These are phyloP conservation scores for Allantophomopsis cytisporea DNA, from an alignment of 2,329 filamentous ascomycete species.

Conservation along the genomic window DNA sequence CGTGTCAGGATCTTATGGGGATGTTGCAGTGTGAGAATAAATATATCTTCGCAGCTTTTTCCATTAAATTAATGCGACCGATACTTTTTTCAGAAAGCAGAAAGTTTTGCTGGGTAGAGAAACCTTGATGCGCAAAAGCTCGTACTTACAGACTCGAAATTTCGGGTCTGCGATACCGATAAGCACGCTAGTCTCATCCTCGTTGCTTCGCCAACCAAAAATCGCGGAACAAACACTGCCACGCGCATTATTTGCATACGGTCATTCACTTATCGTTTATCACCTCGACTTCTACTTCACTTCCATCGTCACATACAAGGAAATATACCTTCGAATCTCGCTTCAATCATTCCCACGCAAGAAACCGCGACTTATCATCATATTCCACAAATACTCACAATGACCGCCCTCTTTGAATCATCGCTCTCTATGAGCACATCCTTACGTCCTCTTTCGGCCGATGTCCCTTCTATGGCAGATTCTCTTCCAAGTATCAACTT, in stretches of 20 bases:
- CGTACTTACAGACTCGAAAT: background rate
- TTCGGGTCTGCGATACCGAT: constrained; percentile 2
- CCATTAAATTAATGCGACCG: too few relatives aligned
- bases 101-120: too few relatives aligned
- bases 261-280: background rate
- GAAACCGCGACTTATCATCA: too few relatives aligned
- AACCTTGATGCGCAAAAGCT: background rate
- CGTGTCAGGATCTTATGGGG: too few relatives aligned
- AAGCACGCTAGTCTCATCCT: background rate
- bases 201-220: constrained; percentile 1
- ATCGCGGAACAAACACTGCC: constrained; percentile 1
- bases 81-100: too few relatives aligned
- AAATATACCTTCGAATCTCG: too few relatives aligned
- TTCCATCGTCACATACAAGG: too few relatives aligned
- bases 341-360: too few relatives aligned
- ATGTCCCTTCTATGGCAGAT: constrained; percentile 56
- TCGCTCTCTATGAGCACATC: constrained; percentile 49
- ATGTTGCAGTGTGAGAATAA: too few relatives aligned
- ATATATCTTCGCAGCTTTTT: background rate
- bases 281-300: background rate
- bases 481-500: constrained; percentile 84
- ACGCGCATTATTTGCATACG: background rate
- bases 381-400: constrained; percentile 14
- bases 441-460: constrained; percentile 28
- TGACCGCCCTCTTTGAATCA: constrained; percentile 52